Evolutionary conservation across 2,329 filamentous ascomycete genomes (phyloP), one percentile per base, ranked within the genome.

Genomic region (Epichloe uncinata): DNA sequence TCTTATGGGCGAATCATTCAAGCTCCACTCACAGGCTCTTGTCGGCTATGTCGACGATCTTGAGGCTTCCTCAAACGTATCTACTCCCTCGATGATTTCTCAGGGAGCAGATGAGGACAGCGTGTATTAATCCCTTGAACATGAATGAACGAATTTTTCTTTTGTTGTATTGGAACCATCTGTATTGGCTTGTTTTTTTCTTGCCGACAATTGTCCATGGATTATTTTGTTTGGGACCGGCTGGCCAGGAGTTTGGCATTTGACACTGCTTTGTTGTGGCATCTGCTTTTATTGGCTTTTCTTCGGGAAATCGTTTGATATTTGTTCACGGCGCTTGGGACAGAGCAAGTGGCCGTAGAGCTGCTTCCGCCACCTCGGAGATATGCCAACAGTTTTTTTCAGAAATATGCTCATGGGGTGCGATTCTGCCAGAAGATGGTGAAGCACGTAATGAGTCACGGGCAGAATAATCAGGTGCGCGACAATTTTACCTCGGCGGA

Each of bases 1-100:
- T 65, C 81, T 97, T 47, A 95, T 97, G 86, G 93, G 93, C 61
- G 93, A 97, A 70, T 90, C 93, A 48, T 97, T 98, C 78, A 93
- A 94, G 65, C 81, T 96, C 52, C 91, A 97, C 70, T 87, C 90
- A 37, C 90, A 97, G 72, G 90, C 93, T 57, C 82, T 98, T 35
- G 81, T 91, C 57, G 90, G 91, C 66, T 97, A 95, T 63, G 89
- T 96, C 64, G 91, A 96, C 65, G 85, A 90, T 60, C 73, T 79
- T 58, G 80, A 84, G 66, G 79, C 74, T 58, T 82, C 80, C 57
- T 81, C 79, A n/a, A 81, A 79, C 58, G 79, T 80, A 47, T 83
- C 81, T 45, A 84, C 81, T 51, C 81, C 81, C 50, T 84, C 81
- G 54, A 85, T 85, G 79, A 83, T 76, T 50, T 85, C 82, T 45